Base-by-base conservation (phyloP, 139 green algal genomes). In the Coelastrella sp. region DNA sequence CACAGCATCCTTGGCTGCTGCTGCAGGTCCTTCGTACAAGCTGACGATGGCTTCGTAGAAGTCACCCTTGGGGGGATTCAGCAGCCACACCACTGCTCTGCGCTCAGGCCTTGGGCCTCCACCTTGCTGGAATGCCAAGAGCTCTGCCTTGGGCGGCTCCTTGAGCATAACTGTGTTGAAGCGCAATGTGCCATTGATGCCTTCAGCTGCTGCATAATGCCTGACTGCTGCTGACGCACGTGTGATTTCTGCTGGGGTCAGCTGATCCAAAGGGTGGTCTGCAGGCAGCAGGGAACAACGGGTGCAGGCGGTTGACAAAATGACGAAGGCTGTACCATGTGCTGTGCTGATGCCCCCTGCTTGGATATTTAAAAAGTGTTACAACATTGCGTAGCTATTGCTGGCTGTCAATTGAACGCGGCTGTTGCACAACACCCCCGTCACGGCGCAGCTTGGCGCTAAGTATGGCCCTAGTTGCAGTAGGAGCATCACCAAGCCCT, bases 41-140 rank as follows among this genome's bases (percentile, higher is more conserved):
- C 85, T 79, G 32, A 95, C 76, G 19, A 91, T 51, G 3, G 84
- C 90, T 63, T 95, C 92, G 13, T 89, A 84, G 6, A 93, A 76
- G 2, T 51, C 45, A 15, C 71, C 40, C 19, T 48, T 32, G 0
- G 87, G 88, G 19, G 88, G 30, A 59, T 91, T 85, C 1, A 92
- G 21, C 11, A 94, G 79, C 57, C 79, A 89, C 38, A 88, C 69
- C 21, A 75, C 23, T 4, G 89, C 89, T 2, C 62, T 34, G 4
- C 90, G 87, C 19, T 74, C 35, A 9, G 90, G 89, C 30, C 37
- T 60, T 74, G 81, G 59, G 6, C 62, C 79, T 17, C 32, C 17
- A 7, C 85, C 81, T 13, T 62, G 53, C 71, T 93, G 66, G 48
- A 85, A 94, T 1, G 82, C 78, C 27, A 95, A 85, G 57, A 94